phyloP scores from a whole-genome alignment of 2,329 filamentous ascomycete genomes.

The Exophiala mesophila region DNA sequence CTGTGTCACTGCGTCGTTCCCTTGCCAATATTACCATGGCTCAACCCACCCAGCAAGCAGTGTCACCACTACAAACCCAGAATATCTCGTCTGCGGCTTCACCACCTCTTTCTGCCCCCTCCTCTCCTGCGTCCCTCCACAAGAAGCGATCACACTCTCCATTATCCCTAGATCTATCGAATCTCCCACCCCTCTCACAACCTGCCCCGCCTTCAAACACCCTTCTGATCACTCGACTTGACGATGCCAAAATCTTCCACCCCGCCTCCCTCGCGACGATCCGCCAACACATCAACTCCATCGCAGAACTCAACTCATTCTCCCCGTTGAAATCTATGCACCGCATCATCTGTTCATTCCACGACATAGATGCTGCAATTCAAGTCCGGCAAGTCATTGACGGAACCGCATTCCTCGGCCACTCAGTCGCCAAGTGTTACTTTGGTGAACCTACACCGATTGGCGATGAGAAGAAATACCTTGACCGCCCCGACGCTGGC shows the following conservation, averaged over 20 bases:
- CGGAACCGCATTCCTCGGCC: conserved; percentile 32
- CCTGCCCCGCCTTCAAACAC: conserved; percentile 48
- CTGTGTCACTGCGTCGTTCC: too few species aligned
- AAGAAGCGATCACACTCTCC: conserved; percentile 27
- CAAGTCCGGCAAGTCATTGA: conserved; percentile 42
- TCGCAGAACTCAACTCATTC: conserved; percentile 46
- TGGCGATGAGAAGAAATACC: conserved; percentile 39
- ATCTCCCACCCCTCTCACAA: conserved; percentile 40
- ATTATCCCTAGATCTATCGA: conserved; percentile 44
- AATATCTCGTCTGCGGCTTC: conserved; percentile 12
- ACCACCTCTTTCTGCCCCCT: conserved; percentile 28
- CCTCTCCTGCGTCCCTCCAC: conserved; percentile 29
- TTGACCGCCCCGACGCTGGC: conserved; percentile 53
- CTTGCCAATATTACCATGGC: too few species aligned
- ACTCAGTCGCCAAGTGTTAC: conserved; percentile 42
- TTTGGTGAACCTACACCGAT: conserved; percentile 50
- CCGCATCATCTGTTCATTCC: conserved; percentile 48
- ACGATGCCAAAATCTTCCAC: conserved; percentile 44
- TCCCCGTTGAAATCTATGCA: conserved; percentile 47
- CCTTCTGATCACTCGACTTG: conserved; percentile 47
- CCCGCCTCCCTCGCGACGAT: conserved; percentile 40
- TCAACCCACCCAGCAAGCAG: conserved; percentile 5
- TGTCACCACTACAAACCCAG: conserved; percentile 16
- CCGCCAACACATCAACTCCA: conserved; percentile 37
- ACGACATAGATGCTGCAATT: conserved; percentile 39